phyloP scores from a whole-genome alignment of 2,329 filamentous ascomycete species.

The Colletotrichum limetticola region DNA sequence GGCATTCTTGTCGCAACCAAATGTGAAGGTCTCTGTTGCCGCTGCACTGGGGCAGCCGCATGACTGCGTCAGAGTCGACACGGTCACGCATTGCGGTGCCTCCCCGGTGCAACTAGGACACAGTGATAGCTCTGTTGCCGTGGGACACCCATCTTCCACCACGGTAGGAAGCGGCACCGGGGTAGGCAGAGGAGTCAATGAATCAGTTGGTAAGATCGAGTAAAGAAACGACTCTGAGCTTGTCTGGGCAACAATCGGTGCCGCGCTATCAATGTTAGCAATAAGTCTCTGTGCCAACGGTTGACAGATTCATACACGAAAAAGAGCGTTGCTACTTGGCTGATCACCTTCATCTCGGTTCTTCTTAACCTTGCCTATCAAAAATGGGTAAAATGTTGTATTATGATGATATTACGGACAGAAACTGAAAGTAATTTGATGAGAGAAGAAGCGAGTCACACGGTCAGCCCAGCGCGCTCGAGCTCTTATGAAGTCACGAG shows the following conservation, averaged over 20 bases:
- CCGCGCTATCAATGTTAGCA: background rate
- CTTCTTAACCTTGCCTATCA: background rate
- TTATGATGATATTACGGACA: background rate
- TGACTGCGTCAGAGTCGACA: conserved; percentile 44
- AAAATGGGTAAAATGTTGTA: background rate
- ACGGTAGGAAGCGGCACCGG: background rate
- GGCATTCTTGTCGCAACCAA: conserved; percentile 40
- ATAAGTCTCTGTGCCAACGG: no score
- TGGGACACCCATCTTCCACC: conserved; percentile 42
- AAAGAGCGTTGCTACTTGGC: background rate
- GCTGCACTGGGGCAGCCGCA: conserved; percentile 46
- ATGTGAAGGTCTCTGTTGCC: conserved; percentile 41
- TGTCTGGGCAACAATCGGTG: conserved; percentile 11
- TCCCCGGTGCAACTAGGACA: conserved; percentile 46
- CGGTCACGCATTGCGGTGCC: conserved; percentile 42
- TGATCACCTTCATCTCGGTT: background rate
- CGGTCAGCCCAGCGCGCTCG: background rate
- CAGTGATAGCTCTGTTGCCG: conserved; percentile 44
- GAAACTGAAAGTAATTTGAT: background rate
- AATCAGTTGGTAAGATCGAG: background rate
- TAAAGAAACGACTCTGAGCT: background rate
- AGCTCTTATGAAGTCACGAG: background rate
- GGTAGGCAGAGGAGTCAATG: background rate
- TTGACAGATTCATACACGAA: background rate
- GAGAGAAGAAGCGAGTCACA: background rate